Percentiles rank a stretch among this genome's conserved stretches.
Evolutionary conservation across 192 early-diverging fungal species (phyloP).

Genomic region (Linnemannia zychae): DNA sequence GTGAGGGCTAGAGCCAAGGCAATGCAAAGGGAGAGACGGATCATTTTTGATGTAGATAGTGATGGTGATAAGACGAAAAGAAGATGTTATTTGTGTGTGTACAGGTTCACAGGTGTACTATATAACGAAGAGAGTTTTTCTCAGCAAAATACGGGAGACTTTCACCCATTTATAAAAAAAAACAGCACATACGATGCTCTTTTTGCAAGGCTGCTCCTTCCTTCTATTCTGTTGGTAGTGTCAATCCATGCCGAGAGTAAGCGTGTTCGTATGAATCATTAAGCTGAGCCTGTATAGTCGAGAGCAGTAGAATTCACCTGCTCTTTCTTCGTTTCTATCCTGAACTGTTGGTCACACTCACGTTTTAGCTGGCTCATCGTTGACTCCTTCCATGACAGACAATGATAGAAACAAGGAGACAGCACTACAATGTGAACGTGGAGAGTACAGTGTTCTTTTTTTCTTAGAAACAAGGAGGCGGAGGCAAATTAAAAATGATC

Average conservation of each 20-base stretch:
- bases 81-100: background rate
- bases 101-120: background rate
- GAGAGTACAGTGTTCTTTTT: background rate
- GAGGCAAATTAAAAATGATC: background rate
- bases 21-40: background rate
- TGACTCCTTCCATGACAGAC: too few relatives aligned
- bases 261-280: background rate
- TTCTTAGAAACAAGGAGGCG: background rate
- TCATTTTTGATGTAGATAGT: background rate
- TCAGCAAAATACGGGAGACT: background rate
- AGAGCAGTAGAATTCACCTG: too few relatives aligned
- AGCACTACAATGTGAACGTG: background rate
- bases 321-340: background rate
- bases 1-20: background rate
- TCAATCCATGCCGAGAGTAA: background rate
- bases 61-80: background rate
- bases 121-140: background rate
- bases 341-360: too few relatives aligned
- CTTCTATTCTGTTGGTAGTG: background rate
- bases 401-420: background rate
- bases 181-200: background rate
- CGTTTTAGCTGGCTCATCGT: background rate
- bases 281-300: too few relatives aligned
- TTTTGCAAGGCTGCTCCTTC: background rate
- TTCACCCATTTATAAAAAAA: background rate